Conservation (phyloP, 2,329 filamentous ascomycete genomes). For the Blastomyces gilchristii region DNA sequence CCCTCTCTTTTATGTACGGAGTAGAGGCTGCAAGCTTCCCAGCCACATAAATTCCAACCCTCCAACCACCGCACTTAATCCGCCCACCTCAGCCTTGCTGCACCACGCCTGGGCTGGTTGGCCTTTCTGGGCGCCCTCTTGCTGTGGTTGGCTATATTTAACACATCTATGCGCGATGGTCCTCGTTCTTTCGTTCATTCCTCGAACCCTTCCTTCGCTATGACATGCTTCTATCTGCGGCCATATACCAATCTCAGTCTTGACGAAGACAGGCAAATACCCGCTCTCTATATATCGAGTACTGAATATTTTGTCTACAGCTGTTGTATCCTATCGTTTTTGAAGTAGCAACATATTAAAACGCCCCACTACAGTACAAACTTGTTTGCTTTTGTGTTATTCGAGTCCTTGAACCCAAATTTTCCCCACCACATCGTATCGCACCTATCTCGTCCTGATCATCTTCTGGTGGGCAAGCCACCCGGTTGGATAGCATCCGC, state of each 20-base stretch:
- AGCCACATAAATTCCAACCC: neutral
- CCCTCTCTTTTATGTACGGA: neutral
- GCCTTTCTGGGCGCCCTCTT: neutral
- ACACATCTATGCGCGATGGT: neutral
- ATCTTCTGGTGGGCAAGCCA: neutral
- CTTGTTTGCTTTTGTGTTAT: constrained; percentile 1
- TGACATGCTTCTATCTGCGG: neutral
- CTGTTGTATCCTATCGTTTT: neutral
- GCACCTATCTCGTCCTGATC: neutral
- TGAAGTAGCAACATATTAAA: too few species aligned
- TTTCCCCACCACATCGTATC: neutral
- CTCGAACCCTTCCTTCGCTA: neutral
- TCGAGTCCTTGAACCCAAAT: neutral
- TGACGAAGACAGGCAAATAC: neutral
- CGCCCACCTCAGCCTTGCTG: neutral
- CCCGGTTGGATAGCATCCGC: neutral
- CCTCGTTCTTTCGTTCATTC: too few species aligned
- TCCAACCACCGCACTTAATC: neutral
- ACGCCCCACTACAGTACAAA: too few species aligned
- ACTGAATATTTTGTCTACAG: neutral
- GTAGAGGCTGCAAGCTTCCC: neutral
- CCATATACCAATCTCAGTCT: neutral
- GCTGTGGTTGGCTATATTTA: constrained; percentile 2
- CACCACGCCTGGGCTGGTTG: neutral
- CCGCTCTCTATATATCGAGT: neutral